phyloP scores from a whole-genome alignment of 2,329 filamentous ascomycete species.

The Fusarium xyrophilum region DNA sequence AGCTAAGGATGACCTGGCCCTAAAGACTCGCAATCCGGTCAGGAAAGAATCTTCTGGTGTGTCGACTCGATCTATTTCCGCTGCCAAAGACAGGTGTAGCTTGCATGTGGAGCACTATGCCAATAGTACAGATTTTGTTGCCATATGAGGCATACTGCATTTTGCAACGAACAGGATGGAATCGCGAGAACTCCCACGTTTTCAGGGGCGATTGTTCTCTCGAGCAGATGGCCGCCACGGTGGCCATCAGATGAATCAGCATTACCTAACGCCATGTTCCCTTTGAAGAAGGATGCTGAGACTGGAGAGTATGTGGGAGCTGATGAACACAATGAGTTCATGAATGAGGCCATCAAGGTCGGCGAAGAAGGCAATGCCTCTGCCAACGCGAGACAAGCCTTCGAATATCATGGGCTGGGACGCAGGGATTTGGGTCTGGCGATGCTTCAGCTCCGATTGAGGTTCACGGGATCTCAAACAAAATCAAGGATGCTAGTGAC shows the following conservation, averaged over 20 bases:
- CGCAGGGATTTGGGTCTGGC: constrained; percentile 47
- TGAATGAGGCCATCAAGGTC: constrained; percentile 63
- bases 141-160: constrained; percentile 75
- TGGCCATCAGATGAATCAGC: constrained; percentile 66
- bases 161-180: constrained; percentile 60
- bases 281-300: constrained; percentile 52
- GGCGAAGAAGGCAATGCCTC: constrained; percentile 54
- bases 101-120: constrained; percentile 82
- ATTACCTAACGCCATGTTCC: constrained; percentile 69
- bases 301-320: constrained; percentile 53
- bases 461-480: constrained; percentile 45
- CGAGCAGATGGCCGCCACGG: constrained; percentile 55
- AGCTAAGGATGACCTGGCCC: constrained; percentile 15
- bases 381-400: constrained; percentile 54
- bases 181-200: constrained; percentile 60
- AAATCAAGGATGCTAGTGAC: constrained; percentile 38
- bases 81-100: constrained; percentile 60
- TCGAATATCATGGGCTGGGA: constrained; percentile 57
- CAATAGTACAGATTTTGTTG: constrained; percentile 75
- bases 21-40: constrained; percentile 21
- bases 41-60: constrained; percentile 40
- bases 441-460: constrained; percentile 48
- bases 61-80: constrained; percentile 47
- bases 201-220: constrained; percentile 67
- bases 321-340: constrained; percentile 63